Percentiles rank a stretch among this genome's conserved stretches.
Evolutionary conservation across 306 rosid species (phyloP).

Genomic region (Sicyos edulis): DNA sequence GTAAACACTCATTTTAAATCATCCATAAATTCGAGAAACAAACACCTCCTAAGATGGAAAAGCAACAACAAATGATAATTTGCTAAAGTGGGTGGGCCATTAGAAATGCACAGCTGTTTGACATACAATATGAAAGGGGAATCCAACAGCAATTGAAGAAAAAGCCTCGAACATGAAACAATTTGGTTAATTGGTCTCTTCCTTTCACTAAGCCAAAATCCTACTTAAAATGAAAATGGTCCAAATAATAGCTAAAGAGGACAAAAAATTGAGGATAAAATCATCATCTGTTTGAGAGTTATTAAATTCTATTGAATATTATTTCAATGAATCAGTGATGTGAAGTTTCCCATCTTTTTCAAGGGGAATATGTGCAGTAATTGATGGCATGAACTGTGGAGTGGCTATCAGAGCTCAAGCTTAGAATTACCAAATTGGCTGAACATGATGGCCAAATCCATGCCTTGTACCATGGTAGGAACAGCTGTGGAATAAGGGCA

Average conservation of each 20-base stretch:
- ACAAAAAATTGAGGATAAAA: conserved; percentile 9
- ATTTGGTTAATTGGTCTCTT: background rate
- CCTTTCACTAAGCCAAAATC: background rate
- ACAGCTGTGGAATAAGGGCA: conserved; percentile 52
- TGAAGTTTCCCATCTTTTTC: background rate
- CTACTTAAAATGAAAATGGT: background rate
- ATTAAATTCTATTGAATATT: background rate
- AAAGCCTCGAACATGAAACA: no score
- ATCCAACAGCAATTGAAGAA: background rate
- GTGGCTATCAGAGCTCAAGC: conserved; percentile 43
- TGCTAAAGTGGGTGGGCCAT: background rate
- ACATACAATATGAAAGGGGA: background rate
- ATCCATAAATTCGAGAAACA: no score
- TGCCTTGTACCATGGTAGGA: conserved; percentile 70
- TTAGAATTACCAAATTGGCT: conserved; percentile 43
- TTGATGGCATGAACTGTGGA: conserved; percentile 21
- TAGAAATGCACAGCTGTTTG: background rate
- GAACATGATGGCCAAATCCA: conserved; percentile 72
- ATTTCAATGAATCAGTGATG: no score
- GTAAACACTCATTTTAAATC: no score
- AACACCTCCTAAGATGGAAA: background rate
- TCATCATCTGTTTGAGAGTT: background rate
- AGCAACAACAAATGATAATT: background rate
- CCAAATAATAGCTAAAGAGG: background rate
- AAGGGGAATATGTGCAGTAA: background rate